Base-by-base conservation (phyloP, 2,329 filamentous ascomycete genomes). In the Nothophaeocryptopus gaeumannii region DNA sequence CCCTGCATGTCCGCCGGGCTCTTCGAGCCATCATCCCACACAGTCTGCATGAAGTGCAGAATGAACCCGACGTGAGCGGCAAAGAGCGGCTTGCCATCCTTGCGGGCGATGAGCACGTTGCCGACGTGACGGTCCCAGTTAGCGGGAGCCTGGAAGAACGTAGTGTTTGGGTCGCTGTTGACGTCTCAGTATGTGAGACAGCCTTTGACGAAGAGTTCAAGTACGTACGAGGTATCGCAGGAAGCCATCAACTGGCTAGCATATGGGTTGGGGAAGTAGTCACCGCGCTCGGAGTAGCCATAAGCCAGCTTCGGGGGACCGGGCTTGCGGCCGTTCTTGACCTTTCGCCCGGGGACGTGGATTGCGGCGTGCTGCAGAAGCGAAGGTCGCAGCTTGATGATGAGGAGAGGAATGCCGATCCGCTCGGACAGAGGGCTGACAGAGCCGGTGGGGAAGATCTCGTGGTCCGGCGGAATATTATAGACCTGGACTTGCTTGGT, bases 371-470 rank as follows among this genome's bases (percentile, higher is more conserved):
- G 14, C 33, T 33, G 8, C 26, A 47, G 36, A 8, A 47, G 31
- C 15, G 45, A 47, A 13, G 45, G 45, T 10, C 45, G 45, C 16
- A 47, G 14, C 30, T 39, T 39, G 29, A 34, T 11, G n/a, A 47
- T 8, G 7, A 40, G 11, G 29, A 47, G 15, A 0, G 37, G 37
- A 13, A 26, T 31, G 38, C 38, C 38, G 20, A 47, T 16, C 10
- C 32, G 30, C 4, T 10, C 5, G 1, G 45, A 47, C 1, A 47
- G 12, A 11, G 16, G 36, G 5, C n/a, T 20, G 12, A 41, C 12
- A 11, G 34, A n/a, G 45, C 45, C 45, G 5, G 33, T 10, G 13
- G 26, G 2, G 45, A 47, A 47, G 15, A 47, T 36, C 10, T 42
- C 37, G 32, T 47, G 45, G 11, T 5, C 31, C 3, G 45, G 3